Conservation (phyloP, 2,329 filamentous ascomycete genomes). For the Phoma sp. region DNA sequence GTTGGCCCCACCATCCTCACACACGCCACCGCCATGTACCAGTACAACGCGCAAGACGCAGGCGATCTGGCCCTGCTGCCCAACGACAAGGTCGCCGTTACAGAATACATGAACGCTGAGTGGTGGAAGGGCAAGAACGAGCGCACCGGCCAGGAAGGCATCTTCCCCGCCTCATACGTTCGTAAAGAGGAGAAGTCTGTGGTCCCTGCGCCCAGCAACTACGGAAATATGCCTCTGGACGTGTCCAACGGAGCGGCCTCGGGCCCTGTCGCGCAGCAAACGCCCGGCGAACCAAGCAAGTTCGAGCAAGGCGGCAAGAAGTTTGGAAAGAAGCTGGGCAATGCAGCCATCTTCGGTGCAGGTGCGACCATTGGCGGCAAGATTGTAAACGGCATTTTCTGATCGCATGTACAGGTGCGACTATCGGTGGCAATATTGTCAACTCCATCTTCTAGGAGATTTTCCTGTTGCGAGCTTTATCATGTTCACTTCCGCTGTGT, state of each 20-base stretch:
- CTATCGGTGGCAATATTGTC: constrained; percentile 87
- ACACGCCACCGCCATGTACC: constrained; percentile 82
- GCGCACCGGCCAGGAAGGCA: constrained; percentile 83
- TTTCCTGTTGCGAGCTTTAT: constrained; percentile 5
- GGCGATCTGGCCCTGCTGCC: constrained; percentile 83
- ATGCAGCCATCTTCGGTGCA: constrained; percentile 87
- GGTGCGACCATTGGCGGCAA: constrained; percentile 90
- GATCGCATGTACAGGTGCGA: constrained; percentile 77
- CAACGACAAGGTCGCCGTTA: constrained; percentile 80
- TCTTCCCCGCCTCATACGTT: constrained; percentile 94
- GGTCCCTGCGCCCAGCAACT: constrained; percentile 64
- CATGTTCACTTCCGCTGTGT: constrained; percentile 11
- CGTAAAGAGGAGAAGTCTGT: constrained; percentile 69
- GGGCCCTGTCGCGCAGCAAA: constrained; percentile 1
- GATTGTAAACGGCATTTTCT: constrained; percentile 64
- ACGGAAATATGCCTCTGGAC: constrained; percentile 77
- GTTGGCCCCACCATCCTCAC: constrained; percentile 66
- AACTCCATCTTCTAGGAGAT: constrained; percentile 33
- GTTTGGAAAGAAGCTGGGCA: constrained; percentile 92
- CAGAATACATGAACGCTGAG: constrained; percentile 94
- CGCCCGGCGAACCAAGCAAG: constrained; percentile 65
- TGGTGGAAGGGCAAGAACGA: constrained; percentile 95
- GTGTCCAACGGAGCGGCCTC: constrained; percentile 65
- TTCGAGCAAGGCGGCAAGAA: constrained; percentile 84
- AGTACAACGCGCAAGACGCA: constrained; percentile 79